Evolutionary conservation across 805 yeast genomes (phyloP).

Genomic region (Pichia heedii): DNA sequence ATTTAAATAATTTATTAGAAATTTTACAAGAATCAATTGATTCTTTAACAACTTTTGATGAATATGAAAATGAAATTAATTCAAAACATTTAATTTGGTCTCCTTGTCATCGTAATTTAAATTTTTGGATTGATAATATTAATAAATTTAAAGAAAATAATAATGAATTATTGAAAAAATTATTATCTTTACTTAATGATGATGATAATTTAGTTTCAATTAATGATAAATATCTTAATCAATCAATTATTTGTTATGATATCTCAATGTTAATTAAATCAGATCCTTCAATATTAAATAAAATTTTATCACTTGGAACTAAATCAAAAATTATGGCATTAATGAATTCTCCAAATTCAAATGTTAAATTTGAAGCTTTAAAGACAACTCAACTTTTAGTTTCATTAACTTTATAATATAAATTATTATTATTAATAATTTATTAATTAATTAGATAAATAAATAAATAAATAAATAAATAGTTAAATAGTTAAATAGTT

Average conservation of each 20-base stretch:
- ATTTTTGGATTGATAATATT: conserved; percentile 85
- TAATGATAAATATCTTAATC: conserved; percentile 24
- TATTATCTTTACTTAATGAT: conserved; percentile 39
- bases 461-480: too few species aligned
- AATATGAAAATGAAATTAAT: conserved; percentile 75
- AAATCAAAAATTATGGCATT: conserved; percentile 80
- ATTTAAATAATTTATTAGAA: conserved; percentile 49
- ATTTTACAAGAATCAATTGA: conserved; percentile 65
- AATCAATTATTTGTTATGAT: conserved; percentile 63
- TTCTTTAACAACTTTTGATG: conserved; percentile 84
- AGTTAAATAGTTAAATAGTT: too few species aligned
- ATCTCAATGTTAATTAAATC: conserved; percentile 51
- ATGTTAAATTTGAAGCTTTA: conserved; percentile 89
- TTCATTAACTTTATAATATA: conserved; percentile 51
- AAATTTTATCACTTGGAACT: conserved; percentile 47
- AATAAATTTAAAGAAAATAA: conserved; percentile 66
- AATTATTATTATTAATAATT: conserved; percentile 2
- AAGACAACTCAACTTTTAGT: conserved; percentile 92
- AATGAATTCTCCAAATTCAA: conserved; percentile 71
- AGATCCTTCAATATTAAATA: conserved; percentile 50
- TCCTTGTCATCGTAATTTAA: conserved; percentile 83
- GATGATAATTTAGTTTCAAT: conserved; percentile 14
- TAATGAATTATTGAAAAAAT: conserved; percentile 60
- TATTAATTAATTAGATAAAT: background rate
- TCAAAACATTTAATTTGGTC: conserved; percentile 76